Evolutionary conservation across 331 rosid species (phyloP).

Genomic region (Malus hybrid): DNA sequence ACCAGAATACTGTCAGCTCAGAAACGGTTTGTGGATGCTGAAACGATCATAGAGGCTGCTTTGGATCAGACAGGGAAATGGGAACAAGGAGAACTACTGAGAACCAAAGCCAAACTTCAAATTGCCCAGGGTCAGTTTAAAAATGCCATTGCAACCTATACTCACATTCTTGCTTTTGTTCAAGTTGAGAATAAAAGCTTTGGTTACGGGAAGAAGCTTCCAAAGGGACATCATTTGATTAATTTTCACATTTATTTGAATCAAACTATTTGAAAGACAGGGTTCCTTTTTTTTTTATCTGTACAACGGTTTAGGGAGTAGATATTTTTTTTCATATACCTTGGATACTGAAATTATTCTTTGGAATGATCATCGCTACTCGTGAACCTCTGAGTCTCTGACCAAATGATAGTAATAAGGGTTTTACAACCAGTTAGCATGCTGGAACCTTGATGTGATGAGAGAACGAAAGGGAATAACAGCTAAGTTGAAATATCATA

Average conservation of each 20-base stretch:
- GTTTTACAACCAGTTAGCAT: not conserved
- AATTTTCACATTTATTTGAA: not conserved
- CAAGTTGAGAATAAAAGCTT: slow-evolving; percentile 68
- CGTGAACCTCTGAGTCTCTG: not conserved
- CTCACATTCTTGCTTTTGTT: slow-evolving; percentile 67
- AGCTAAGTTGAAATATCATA: not conserved
- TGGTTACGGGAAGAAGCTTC: slow-evolving; percentile 39
- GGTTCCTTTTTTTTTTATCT: not conserved
- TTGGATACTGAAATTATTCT: not conserved
- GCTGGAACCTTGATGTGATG: not conserved
- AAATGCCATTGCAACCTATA: slow-evolving; percentile 58
- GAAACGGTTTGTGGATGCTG: slow-evolving; percentile 58
- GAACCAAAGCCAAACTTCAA: slow-evolving; percentile 80
- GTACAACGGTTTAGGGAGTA: not conserved
- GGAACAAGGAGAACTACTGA: slow-evolving; percentile 51
- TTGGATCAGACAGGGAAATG: slow-evolving; percentile 38
- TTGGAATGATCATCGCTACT: not conserved
- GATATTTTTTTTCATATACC: not conserved
- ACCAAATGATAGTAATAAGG: not conserved
- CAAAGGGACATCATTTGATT: slow-evolving; percentile 41
- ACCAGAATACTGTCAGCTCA: slow-evolving; percentile 79
- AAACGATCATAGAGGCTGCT: slow-evolving; percentile 62
- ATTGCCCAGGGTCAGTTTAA: slow-evolving; percentile 59
- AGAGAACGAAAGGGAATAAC: not conserved
- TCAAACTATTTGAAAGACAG: not conserved